Percentiles rank a stretch among this genome's conserved stretches.
Evolutionary conservation across 176 grass and related monocot species (phyloP).

Genomic region (Avena insularis): DNA sequence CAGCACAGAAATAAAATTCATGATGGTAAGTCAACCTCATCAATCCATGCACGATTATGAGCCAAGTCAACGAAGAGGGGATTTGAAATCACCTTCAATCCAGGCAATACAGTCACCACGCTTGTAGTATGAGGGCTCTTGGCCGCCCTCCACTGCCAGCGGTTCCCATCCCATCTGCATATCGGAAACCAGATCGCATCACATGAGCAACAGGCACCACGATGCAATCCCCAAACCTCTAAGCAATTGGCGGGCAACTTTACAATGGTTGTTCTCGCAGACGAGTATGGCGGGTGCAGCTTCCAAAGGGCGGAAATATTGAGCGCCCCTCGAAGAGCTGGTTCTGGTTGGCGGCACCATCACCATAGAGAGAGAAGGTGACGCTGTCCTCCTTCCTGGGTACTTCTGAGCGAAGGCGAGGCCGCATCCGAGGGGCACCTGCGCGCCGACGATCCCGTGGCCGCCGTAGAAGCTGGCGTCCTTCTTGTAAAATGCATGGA

Average conservation of each 20-base stretch:
- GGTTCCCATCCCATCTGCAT: constrained; percentile 91
- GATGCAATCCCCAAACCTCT: neutral
- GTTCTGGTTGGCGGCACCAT: constrained; percentile 94
- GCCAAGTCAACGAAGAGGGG: neutral
- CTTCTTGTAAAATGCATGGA: constrained; percentile 99
- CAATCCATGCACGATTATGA: constrained; percentile 4
- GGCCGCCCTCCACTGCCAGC: constrained; percentile 88
- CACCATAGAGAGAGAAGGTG: constrained; percentile 84
- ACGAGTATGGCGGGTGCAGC: constrained; percentile 80
- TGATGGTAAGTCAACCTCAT: constrained; percentile 2
- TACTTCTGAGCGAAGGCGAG: constrained; percentile 94
- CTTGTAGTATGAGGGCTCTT: constrained; percentile 98
- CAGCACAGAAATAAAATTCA: neutral
- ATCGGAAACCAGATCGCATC: constrained; percentile 26
- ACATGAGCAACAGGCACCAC: neutral
- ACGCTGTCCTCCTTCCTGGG: constrained; percentile 79
- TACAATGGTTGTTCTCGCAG: constrained; percentile 99
- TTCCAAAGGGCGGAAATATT: constrained; percentile 98
- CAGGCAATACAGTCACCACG: constrained; percentile 95
- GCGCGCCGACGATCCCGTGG: constrained; percentile 93
- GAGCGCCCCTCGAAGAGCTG: constrained; percentile 99
- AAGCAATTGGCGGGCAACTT: constrained; percentile 32
- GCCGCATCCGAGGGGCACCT: constrained; percentile 88
- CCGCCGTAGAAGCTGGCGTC: constrained; percentile 87
- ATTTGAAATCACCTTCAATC: constrained; percentile 71